A percentile compares a stretch with the other conserved stretches of the same genome.
Evolutionary conservation across 306 rosid species (phyloP).

Genomic region (Mucuna pruriens): DNA sequence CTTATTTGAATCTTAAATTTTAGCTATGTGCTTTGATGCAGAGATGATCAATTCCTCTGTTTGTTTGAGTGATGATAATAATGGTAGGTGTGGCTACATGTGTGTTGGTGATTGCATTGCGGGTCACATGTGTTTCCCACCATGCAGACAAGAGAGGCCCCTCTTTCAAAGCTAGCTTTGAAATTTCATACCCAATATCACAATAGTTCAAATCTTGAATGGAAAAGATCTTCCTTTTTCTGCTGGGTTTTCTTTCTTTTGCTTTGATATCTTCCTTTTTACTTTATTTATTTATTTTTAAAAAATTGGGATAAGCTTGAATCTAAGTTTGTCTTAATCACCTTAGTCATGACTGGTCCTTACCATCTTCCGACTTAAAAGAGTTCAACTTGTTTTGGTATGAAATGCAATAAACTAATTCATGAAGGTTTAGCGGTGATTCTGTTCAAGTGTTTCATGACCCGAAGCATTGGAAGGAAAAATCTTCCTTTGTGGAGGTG

Average conservation of each 20-base stretch:
- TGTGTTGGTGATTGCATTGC: slow-evolving; percentile 66
- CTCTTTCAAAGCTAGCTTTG: slow-evolving; percentile 56
- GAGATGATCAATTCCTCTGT: slow-evolving; percentile 41
- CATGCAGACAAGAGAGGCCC: slow-evolving; percentile 74
- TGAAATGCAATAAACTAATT: slow-evolving; percentile 16
- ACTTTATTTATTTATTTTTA: not conserved
- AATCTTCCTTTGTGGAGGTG: too few species aligned
- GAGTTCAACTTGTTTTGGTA: slow-evolving; percentile 6
- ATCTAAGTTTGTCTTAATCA: slow-evolving; percentile 45
- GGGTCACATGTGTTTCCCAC: slow-evolving; percentile 73
- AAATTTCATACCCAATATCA: slow-evolving; percentile 48
- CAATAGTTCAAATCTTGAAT: slow-evolving; percentile 53
- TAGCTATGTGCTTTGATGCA: slow-evolving; percentile 27
- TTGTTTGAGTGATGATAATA: slow-evolving; percentile 43
- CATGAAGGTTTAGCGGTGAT: not conserved
- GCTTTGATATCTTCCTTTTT: not conserved
- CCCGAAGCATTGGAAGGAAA: slow-evolving; percentile 10
- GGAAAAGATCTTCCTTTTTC: slow-evolving; percentile 37
- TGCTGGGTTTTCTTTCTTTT: not conserved
- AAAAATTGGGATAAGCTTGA: slow-evolving; percentile 39
- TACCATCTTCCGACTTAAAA: slow-evolving; percentile 23
- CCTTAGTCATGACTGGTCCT: slow-evolving; percentile 5
- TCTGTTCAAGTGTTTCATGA: slow-evolving; percentile 17
- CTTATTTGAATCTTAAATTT: not conserved
- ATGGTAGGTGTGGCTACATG: slow-evolving; percentile 47